Percentiles rank a stretch among this genome's conserved stretches.
phyloP scores from a whole-genome alignment of 345 rosid species.

The Gossypium sturtianum region DNA sequence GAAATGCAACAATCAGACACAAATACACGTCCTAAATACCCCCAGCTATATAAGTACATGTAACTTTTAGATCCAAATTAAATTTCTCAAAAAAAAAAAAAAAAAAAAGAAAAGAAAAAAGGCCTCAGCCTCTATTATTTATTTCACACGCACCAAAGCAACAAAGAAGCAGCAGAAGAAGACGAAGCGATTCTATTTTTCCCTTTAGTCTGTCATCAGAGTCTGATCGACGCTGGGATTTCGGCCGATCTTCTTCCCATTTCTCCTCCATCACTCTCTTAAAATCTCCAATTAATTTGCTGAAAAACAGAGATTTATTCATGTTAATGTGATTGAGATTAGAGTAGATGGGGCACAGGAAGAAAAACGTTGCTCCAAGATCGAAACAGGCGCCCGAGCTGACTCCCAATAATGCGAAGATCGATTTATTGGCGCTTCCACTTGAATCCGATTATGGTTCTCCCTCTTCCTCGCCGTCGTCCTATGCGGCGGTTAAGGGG shows the following conservation, averaged over 20 bases:
- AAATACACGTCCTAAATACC: too few species aligned
- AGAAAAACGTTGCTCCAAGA: conserved; percentile 53
- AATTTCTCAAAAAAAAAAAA: too few species aligned
- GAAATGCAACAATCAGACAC: too few species aligned
- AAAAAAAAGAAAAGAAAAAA: too few species aligned
- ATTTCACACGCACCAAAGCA: background rate
- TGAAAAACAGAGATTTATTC: conserved; percentile 14
- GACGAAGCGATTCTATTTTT: background rate
- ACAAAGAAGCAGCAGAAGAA: background rate
- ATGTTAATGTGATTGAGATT: conserved; percentile 31
- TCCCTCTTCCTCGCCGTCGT: conserved; percentile 18
- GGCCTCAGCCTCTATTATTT: background rate
- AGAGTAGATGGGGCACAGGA: conserved; percentile 73
- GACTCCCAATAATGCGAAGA: conserved; percentile 20
- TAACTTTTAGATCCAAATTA: too few species aligned
- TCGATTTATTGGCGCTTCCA: conserved; percentile 22
- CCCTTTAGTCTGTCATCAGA: background rate
- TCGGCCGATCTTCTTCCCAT: conserved; percentile 29
- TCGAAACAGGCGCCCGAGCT: conserved; percentile 36
- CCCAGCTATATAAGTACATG: too few species aligned
- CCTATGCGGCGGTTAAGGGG: conserved; percentile 42
- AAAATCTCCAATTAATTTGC: background rate
- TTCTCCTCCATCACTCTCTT: background rate
- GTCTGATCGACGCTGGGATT: conserved; percentile 26
- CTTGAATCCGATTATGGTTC: conserved; percentile 26